A percentile compares a stretch with the other conserved stretches of the same genome.
Conservation (phyloP, 371 early-diverging fungal species). For the Syncephalis fuscata region DNA sequence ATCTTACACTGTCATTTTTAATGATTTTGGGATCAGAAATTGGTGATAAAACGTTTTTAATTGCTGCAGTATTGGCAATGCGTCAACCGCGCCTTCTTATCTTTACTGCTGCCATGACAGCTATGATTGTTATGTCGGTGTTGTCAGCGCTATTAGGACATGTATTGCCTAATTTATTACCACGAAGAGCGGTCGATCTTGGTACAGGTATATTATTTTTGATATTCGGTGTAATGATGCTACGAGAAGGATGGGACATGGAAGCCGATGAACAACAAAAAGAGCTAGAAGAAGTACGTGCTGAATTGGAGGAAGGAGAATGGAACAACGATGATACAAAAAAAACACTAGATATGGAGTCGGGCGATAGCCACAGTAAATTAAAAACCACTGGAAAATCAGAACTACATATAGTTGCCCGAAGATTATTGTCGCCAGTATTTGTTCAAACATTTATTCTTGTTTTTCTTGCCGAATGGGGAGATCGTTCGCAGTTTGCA, state of each 20-base stretch:
- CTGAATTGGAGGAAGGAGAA: conserved; percentile 53
- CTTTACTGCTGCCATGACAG: conserved; percentile 72
- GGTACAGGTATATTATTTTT: conserved; percentile 71
- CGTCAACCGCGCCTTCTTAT: conserved; percentile 69
- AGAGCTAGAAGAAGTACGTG: conserved; percentile 77
- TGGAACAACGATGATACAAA: conserved; percentile 11
- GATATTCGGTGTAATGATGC: conserved; percentile 80
- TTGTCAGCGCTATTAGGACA: conserved; percentile 86
- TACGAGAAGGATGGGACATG: conserved; percentile 75
- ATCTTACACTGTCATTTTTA: conserved; percentile 4
- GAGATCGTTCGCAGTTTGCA: conserved; percentile 85
- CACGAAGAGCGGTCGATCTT: conserved; percentile 66
- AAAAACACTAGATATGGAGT: conserved; percentile 5
- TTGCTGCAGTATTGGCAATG: conserved; percentile 95
- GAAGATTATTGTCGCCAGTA: conserved; percentile 69
- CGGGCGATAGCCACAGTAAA: conserved; percentile 4
- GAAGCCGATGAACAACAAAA: conserved; percentile 65
- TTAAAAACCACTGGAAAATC: conserved; percentile 14
- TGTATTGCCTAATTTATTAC: conserved; percentile 69
- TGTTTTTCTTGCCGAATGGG: conserved; percentile 96
- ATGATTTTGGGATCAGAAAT: conserved; percentile 90
- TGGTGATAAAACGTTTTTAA: conserved; percentile 96
- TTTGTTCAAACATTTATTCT: conserved; percentile 89
- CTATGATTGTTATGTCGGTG: conserved; percentile 83
- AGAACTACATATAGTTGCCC: conserved; percentile 34